A percentile compares a stretch with the other conserved stretches of the same genome.
Conservation (phyloP, 139 green algal genomes). For the Chlorella sp. region DNA sequence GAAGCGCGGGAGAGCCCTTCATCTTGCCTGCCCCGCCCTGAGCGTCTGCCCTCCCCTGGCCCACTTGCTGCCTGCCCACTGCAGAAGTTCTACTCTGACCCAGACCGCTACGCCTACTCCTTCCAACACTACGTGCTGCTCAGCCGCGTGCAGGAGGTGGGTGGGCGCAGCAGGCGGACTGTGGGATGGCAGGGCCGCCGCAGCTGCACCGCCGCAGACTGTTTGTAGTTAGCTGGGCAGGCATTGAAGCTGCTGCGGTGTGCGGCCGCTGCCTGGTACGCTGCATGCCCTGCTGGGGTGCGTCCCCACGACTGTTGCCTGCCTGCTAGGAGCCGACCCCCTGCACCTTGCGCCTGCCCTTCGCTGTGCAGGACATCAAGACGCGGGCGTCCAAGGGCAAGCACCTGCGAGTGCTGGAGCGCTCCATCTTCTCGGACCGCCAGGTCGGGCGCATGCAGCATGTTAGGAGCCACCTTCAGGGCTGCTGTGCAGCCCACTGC, state of each 20-base stretch:
- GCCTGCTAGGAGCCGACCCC: too few species aligned
- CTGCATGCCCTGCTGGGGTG: too few species aligned
- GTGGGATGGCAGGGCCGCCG: not conserved
- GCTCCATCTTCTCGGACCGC: slow-evolving; percentile 95
- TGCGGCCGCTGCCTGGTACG: too few species aligned
- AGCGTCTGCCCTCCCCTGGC: not conserved
- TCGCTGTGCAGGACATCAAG: slow-evolving; percentile 65
- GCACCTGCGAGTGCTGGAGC: slow-evolving; percentile 89
- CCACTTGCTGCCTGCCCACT: not conserved
- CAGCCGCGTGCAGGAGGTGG: slow-evolving; percentile 78
- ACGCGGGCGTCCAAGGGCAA: slow-evolving; percentile 41
- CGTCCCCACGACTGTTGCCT: too few species aligned
- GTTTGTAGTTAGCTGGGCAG: too few species aligned
- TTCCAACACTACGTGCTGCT: slow-evolving; percentile 99
- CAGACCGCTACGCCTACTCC: slow-evolving; percentile 90
- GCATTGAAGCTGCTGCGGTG: too few species aligned
- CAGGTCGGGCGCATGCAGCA: slow-evolving; percentile 57
- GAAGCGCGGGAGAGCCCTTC: too few species aligned
- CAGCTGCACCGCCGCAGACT: too few species aligned
- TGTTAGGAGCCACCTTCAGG: too few species aligned
- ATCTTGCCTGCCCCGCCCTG: not conserved
- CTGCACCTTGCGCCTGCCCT: too few species aligned
- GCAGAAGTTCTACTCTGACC: slow-evolving; percentile 93
- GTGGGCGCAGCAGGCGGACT: not conserved
- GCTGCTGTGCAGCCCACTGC: too few species aligned